phyloP scores from a whole-genome alignment of 1,284 basidiomycete genomes.

The Cryptococcus sp. region DNA sequence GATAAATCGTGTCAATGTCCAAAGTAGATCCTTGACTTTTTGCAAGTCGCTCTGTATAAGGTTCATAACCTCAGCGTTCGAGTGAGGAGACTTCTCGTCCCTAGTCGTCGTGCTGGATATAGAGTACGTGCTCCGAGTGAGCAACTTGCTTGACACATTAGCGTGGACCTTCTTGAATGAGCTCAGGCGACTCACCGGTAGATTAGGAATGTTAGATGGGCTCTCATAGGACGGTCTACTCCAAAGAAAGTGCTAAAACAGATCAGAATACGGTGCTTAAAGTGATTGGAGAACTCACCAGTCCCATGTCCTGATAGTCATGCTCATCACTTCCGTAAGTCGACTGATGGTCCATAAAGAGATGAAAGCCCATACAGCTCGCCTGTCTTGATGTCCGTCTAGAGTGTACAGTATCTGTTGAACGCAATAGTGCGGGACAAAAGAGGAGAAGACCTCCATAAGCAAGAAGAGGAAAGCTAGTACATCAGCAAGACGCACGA shows the following conservation, averaged over 20 bases:
- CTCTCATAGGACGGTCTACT: conserved; percentile 16
- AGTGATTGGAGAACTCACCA: too few relatives aligned
- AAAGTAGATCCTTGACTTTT: conserved; percentile 14
- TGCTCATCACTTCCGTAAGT: neutral
- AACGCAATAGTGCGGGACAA: conserved; percentile 27
- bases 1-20: conserved; percentile 32
- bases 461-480: conserved; percentile 13
- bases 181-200: conserved; percentile 16
- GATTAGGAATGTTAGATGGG: conserved; percentile 20
- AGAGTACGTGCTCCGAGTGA: conserved; percentile 23
- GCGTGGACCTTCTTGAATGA: too few relatives aligned
- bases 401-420: conserved; percentile 26
- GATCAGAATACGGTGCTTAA: too few relatives aligned
- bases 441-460: conserved; percentile 19
- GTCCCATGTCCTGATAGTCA: neutral
- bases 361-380: neutral
- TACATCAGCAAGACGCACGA: neutral
- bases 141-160: conserved; percentile 18
- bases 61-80: conserved; percentile 33
- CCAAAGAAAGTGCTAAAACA: too few relatives aligned
- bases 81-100: conserved; percentile 10
- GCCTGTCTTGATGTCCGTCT: conserved; percentile 6
- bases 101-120: conserved; percentile 5
- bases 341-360: neutral
- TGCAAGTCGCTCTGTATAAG: conserved; percentile 25